Conservation (phyloP, 208 protist genomes). For the Leptomonas seymouri region DNA sequence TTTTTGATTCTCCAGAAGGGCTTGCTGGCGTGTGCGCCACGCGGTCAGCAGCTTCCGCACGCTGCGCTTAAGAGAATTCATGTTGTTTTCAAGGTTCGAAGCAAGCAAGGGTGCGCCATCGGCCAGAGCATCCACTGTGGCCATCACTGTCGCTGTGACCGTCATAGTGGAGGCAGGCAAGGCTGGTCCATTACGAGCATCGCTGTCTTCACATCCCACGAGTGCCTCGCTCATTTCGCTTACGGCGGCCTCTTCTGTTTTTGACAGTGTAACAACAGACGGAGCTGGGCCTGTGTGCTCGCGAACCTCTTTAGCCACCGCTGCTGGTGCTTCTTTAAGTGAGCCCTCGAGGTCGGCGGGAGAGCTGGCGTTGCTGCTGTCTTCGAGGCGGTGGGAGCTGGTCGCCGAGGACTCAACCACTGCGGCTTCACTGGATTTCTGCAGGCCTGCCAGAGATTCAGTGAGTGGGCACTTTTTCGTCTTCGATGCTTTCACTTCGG, state of each 20-base stretch:
- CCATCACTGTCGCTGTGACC: neutral
- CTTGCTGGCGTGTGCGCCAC: constrained; percentile 22
- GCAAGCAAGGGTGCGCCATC: neutral
- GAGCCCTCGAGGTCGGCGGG: neutral
- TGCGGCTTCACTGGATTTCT: too few species aligned
- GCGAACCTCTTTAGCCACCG: neutral
- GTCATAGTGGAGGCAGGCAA: neutral
- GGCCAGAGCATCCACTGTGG: neutral
- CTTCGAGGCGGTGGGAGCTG: too few species aligned
- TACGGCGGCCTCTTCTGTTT: neutral
- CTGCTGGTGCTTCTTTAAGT: neutral
- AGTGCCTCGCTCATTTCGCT: too few species aligned
- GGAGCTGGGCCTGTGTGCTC: neutral
- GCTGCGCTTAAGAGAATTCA: neutral
- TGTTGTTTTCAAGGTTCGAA: neutral
- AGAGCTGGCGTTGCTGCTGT: too few species aligned
- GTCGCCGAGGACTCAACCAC: too few species aligned
- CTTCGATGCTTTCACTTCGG: neutral
- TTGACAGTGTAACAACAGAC: neutral
- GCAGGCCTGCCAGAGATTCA: too few species aligned
- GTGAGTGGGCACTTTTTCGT: neutral
- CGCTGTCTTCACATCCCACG: neutral
- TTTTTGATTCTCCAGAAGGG: neutral
- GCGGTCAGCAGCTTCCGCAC: constrained; percentile 15
- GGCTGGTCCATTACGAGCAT: neutral